Evolutionary conservation across 768 basidiomycete species (phyloP).

Genomic region (Tylopilus vinaceipallidus): DNA sequence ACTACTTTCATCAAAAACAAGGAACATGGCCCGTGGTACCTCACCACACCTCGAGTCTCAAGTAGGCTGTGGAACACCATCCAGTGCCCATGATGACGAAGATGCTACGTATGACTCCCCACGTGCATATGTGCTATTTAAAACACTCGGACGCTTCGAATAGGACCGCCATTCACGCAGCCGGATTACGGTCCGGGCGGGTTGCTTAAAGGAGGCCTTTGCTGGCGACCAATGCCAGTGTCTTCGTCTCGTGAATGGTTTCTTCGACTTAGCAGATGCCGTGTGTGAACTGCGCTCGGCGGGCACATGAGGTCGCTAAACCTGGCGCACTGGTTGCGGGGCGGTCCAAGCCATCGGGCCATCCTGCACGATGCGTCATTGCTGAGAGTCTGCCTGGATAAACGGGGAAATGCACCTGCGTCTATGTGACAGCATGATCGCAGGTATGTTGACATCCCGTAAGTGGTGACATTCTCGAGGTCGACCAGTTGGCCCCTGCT

Average conservation of each 20-base stretch:
- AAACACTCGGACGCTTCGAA: not conserved
- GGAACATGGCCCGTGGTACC: not conserved
- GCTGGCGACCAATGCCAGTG: no score
- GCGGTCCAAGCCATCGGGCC: no score
- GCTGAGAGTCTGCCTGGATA: no score
- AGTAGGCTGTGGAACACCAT: no score
- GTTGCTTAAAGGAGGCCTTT: no score
- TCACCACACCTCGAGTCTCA: no score
- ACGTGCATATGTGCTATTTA: not conserved
- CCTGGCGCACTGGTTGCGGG: not conserved
- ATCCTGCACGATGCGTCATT: no score
- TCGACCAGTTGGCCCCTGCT: no score
- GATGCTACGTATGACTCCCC: no score
- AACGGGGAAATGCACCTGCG: no score
- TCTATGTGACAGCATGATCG: not conserved
- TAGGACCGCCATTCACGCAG: not conserved
- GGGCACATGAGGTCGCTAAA: not conserved
- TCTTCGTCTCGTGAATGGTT: no score
- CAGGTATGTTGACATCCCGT: not conserved
- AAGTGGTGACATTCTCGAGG: not conserved
- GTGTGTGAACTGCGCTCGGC: not conserved
- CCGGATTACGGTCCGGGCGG: not conserved
- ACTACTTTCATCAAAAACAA: not conserved
- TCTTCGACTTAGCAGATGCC: not conserved
- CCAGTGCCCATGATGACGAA: no score